These are phyloP conservation scores for Trichophyton equinum DNA, from an alignment of 2,329 filamentous ascomycete species.

Conservation along the genomic window DNA sequence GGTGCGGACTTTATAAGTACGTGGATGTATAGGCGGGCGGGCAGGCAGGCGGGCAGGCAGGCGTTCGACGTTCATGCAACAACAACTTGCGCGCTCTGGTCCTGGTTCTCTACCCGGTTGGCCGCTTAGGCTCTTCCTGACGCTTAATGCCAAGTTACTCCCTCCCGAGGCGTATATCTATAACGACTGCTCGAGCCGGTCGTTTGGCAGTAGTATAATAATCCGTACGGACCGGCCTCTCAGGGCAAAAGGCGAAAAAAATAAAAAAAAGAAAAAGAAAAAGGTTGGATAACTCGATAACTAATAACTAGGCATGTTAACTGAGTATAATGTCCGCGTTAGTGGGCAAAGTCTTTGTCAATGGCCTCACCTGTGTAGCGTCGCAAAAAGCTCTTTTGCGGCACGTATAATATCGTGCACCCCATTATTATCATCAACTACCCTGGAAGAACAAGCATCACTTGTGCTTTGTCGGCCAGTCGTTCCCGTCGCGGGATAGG, in stretches of 20 bases:
- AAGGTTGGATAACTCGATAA: too few species aligned
- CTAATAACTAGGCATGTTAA: too few species aligned
- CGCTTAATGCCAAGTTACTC: too few species aligned
- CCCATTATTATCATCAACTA: background rate
- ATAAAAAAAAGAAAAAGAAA: too few species aligned
- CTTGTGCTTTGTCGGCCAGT: background rate
- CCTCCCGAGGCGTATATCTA: too few species aligned
- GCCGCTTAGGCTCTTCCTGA: too few species aligned
- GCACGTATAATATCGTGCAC: background rate
- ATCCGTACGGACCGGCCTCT: background rate
- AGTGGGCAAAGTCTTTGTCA: too few species aligned
- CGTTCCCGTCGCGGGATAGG: background rate
- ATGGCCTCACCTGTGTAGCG: background rate
- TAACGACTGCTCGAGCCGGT: too few species aligned
- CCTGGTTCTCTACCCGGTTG: too few species aligned
- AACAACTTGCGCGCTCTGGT: too few species aligned
- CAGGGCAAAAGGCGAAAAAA: too few species aligned
- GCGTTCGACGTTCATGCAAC: background rate
- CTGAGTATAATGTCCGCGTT: too few species aligned
- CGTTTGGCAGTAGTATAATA: background rate
- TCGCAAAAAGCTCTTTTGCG: background rate
- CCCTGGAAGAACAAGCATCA: background rate
- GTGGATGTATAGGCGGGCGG: background rate
- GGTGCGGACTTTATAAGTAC: background rate
- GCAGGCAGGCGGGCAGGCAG: background rate